Evolutionary conservation across 495 filamentous ascomycete genomes (phyloP).

Genomic region (Penicillium canescens): DNA sequence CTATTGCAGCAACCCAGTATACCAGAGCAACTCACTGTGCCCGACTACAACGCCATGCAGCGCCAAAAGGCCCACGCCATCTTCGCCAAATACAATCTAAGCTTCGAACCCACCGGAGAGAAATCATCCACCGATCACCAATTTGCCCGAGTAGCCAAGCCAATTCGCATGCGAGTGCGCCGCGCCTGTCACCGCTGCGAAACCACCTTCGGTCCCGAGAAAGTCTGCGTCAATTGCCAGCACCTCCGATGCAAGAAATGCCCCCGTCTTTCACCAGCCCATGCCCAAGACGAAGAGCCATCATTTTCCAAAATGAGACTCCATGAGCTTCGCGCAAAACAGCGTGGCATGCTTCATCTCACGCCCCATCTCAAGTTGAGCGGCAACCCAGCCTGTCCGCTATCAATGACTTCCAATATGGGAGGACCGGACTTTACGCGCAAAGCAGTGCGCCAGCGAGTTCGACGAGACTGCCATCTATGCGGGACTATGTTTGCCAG

Average conservation of each 20-base stretch:
- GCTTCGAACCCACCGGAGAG: slow-evolving; percentile 70
- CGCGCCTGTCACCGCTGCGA: slow-evolving; percentile 79
- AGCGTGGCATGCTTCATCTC: slow-evolving; percentile 3
- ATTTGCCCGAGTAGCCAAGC: slow-evolving; percentile 76
- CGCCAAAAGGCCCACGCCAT: slow-evolving; percentile 70
- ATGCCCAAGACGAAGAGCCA: slow-evolving; percentile 24
- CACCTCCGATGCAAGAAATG: slow-evolving; percentile 80
- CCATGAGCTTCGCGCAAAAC: slow-evolving; percentile 15
- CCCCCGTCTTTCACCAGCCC: slow-evolving; percentile 62
- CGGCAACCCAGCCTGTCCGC: slow-evolving; percentile 16
- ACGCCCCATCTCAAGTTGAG: slow-evolving; percentile 15
- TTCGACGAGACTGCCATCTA: slow-evolving; percentile 75
- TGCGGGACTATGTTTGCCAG: slow-evolving; percentile 65
- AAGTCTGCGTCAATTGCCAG: slow-evolving; percentile 69
- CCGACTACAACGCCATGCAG: slow-evolving; percentile 44
- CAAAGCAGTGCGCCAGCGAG: slow-evolving; percentile 64
- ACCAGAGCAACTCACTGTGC: slow-evolving; percentile 28
- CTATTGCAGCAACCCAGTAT: slow-evolving; percentile 10
- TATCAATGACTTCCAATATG: slow-evolving; percentile 63
- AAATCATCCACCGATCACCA: slow-evolving; percentile 55
- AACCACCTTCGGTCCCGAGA: slow-evolving; percentile 68
- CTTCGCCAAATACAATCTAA: slow-evolving; percentile 73
- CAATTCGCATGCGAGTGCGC: slow-evolving; percentile 89
- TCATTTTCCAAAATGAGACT: slow-evolving; percentile 40
- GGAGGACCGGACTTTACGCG: slow-evolving; percentile 71